Conservation (phyloP, 768 basidiomycete species). For the Collybia mongolica region DNA sequence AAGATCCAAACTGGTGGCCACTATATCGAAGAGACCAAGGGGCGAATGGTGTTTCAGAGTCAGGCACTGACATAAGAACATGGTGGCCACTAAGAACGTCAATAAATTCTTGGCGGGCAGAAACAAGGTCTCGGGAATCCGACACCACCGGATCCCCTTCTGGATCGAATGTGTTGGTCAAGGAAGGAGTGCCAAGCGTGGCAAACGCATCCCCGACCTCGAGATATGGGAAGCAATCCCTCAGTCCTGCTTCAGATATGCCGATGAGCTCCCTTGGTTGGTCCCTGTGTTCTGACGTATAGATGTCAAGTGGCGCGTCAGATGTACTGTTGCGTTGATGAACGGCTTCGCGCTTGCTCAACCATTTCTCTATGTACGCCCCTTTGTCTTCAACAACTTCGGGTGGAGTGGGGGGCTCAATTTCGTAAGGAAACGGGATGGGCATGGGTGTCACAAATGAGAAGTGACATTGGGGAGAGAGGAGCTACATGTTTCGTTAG, state of each 20-base stretch:
- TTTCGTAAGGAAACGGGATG: conserved; percentile 77
- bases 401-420: conserved; percentile 53
- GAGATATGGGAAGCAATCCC: conserved; percentile 80
- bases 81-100: conserved; percentile 81
- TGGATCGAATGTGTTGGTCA: conserved; percentile 39
- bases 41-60: conserved; percentile 39
- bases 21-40: conserved; percentile 92
- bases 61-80: conserved; percentile 51
- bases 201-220: conserved; percentile 84
- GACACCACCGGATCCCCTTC: conserved; percentile 31
- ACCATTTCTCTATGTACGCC: conserved; percentile 75
- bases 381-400: conserved; percentile 50
- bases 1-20: conserved; percentile 86
- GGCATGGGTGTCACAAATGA: conserved; percentile 85
- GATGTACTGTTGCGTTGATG: conserved; percentile 23
- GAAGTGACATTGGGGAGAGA: conserved; percentile 62
- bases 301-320: conserved; percentile 42
- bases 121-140: conserved; percentile 30
- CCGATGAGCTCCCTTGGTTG: conserved; percentile 64
- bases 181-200: conserved; percentile 58
- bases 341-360: conserved; percentile 61
- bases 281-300: conserved; percentile 48
- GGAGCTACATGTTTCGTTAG: conserved; percentile 27
- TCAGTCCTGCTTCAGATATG: conserved; percentile 63
- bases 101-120: conserved; percentile 66